Evolutionary conservation across 1,139 yeast genomes (phyloP), one percentile per base, ranked within the genome.

Genomic region (Eremothecium cymbalariae): DNA sequence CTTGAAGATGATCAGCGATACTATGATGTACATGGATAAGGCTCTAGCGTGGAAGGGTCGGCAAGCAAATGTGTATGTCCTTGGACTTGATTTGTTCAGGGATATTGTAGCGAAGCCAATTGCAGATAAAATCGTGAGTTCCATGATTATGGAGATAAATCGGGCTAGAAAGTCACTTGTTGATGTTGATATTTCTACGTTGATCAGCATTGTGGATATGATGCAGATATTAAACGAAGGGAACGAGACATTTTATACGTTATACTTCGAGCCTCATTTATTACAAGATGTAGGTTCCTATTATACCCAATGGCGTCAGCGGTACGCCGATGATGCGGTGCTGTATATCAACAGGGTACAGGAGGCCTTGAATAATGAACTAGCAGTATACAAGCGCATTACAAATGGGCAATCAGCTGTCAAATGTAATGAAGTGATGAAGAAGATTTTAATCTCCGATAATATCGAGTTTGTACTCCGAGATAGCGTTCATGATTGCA

Each of bases 1-100:
- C 32, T 80, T 86, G 79, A 69, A 82, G 45, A 76, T 83, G 66
- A 72, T 88, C 26, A 74, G 93, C 46, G 96, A 90, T 55, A 82
- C 90, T 4, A 50, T 86, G 57, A 79, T 86, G 83, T 90, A 90
- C 53, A 62, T 90, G 50, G 70, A 90, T 54, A 70, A 95, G 28
- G 95, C 85, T 0, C 85, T 82, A 47, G 12, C 21, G 30, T 76
- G 74, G 43, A 94, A 81, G 44, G 73, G 74, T 39, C 76, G 75
- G 45, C 62, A 74, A 33, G 74, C 85, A 2, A 62, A 78, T 36
- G 69, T 83, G 3, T 81, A 81, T 50, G 95, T 86, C 50, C 67
- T 80, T 31, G 95, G 95, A 0, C 65, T 81, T 25, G 68, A 68
- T 24, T 54, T 77, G 7, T 82, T 79, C 53, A 60, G 73, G 17